Percentiles rank a stretch among this genome's conserved stretches.
Conservation (phyloP, 345 rosid genomes). For the Microcos paniculata region DNA sequence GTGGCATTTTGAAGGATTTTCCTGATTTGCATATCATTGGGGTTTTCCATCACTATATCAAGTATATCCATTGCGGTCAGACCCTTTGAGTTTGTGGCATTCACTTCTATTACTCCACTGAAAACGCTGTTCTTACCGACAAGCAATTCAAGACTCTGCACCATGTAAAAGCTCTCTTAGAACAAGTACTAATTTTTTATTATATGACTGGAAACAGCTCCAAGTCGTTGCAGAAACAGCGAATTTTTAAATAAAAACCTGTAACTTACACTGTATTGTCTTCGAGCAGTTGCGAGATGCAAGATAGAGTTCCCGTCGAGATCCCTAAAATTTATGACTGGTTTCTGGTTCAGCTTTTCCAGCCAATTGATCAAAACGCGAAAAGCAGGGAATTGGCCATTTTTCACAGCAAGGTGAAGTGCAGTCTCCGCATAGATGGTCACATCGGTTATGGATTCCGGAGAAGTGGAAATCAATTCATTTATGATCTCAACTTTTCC, state of each 20-base stretch:
- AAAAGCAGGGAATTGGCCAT: constrained; percentile 31
- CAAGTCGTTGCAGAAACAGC: not conserved
- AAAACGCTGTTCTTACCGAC: not conserved
- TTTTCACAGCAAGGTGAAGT: constrained; percentile 37
- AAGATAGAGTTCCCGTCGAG: not conserved
- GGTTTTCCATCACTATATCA: not conserved
- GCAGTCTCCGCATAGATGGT: constrained; percentile 33
- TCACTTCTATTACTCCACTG: not conserved
- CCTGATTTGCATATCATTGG: not conserved
- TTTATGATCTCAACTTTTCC: constrained; percentile 29
- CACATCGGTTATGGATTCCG: constrained; percentile 18
- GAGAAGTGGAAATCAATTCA: constrained; percentile 29
- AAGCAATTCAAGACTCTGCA: not conserved
- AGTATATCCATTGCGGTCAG: not conserved
- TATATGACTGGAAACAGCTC: too few species aligned
- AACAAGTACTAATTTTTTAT: too few species aligned
- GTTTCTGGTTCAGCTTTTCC: not conserved
- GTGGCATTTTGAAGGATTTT: not conserved
- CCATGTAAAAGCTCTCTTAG: not conserved
- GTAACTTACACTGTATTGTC: not conserved
- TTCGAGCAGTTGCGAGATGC: not conserved
- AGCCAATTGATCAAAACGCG: constrained; percentile 21
- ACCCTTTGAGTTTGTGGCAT: not conserved
- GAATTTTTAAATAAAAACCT: too few species aligned
- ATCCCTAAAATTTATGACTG: not conserved